These are phyloP conservation scores for Nakazawaea siamensis DNA, from an alignment of 805 yeast genomes.

Conservation along the genomic window DNA sequence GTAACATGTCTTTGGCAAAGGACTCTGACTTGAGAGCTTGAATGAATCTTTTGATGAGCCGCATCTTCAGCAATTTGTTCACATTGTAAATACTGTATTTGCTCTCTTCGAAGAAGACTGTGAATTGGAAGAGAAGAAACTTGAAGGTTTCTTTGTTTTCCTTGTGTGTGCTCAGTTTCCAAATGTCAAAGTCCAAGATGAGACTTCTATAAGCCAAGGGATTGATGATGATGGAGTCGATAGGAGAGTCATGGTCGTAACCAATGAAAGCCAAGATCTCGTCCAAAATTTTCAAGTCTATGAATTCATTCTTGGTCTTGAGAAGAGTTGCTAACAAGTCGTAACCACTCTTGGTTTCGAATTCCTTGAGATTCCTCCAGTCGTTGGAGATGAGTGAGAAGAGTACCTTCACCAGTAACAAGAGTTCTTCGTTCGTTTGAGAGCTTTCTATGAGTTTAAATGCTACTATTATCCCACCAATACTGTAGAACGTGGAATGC, in stretches of 20 bases:
- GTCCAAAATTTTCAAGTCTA: constrained; percentile 37
- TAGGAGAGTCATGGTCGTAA: constrained; percentile 39
- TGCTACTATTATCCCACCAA: constrained; percentile 45
- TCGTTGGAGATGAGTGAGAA: constrained; percentile 35
- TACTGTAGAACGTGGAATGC: constrained; percentile 22
- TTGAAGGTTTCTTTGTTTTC: constrained; percentile 35
- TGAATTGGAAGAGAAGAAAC: constrained; percentile 49
- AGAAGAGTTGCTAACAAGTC: constrained; percentile 47
- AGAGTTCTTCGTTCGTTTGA: constrained; percentile 23
- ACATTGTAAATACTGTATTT: constrained; percentile 42
- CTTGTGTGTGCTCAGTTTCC: constrained; percentile 24
- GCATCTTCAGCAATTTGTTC: constrained; percentile 44
- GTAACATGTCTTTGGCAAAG: constrained; percentile 28
- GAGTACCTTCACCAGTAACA: constrained; percentile 29
- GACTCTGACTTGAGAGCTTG: constrained; percentile 38
- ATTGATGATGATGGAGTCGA: constrained; percentile 50
- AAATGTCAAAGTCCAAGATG: constrained; percentile 55
- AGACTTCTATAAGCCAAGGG: constrained; percentile 47
- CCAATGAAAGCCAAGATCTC: constrained; percentile 47
- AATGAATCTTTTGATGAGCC: constrained; percentile 31
- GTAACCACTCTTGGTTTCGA: constrained; percentile 55
- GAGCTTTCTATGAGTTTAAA: constrained; percentile 39
- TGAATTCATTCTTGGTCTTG: constrained; percentile 32
- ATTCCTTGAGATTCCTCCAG: constrained; percentile 46
- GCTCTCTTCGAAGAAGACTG: constrained; percentile 45